phyloP scores from a whole-genome alignment of 495 filamentous ascomycete genomes.

The Margaritispora aquatica region DNA sequence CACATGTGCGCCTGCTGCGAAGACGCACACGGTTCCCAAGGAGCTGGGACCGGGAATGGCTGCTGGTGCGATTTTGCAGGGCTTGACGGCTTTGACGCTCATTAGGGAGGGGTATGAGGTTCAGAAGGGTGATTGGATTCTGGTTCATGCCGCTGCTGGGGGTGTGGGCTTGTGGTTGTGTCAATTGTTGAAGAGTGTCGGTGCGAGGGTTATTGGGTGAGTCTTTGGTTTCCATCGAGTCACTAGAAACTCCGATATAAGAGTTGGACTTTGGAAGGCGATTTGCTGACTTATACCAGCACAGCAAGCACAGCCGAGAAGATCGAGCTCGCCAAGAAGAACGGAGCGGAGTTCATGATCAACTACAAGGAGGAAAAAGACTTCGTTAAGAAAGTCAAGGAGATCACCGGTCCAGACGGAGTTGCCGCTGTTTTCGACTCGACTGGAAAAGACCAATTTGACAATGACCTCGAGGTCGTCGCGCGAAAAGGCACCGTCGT shows the following conservation, averaged over 20 bases:
- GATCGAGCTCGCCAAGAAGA: constrained; percentile 55
- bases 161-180: constrained; percentile 76
- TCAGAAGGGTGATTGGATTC: constrained; percentile 70
- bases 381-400: constrained; percentile 56
- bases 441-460: constrained; percentile 84
- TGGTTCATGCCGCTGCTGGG: constrained; percentile 88
- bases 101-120: constrained; percentile 72
- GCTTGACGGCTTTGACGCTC: constrained; percentile 78
- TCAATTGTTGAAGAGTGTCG: constrained; percentile 66
- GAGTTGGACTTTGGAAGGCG: too few relatives aligned
- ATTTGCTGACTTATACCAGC: constrained; percentile 25
- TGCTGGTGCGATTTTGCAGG: constrained; percentile 70
- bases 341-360: constrained; percentile 68
- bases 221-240: neutral
- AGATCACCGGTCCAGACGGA: constrained; percentile 65
- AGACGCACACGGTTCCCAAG: constrained; percentile 58
- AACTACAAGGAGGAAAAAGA: constrained; percentile 61
- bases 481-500: constrained; percentile 79
- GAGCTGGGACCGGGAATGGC: constrained; percentile 54
- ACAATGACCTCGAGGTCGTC: constrained; percentile 69
- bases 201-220: constrained; percentile 66
- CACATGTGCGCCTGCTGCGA: constrained; percentile 50
- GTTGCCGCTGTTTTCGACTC: constrained; percentile 82
- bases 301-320: constrained; percentile 75
- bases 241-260: too few relatives aligned